phyloP scores from a whole-genome alignment of 306 rosid genomes.

The Prunus mongolica region DNA sequence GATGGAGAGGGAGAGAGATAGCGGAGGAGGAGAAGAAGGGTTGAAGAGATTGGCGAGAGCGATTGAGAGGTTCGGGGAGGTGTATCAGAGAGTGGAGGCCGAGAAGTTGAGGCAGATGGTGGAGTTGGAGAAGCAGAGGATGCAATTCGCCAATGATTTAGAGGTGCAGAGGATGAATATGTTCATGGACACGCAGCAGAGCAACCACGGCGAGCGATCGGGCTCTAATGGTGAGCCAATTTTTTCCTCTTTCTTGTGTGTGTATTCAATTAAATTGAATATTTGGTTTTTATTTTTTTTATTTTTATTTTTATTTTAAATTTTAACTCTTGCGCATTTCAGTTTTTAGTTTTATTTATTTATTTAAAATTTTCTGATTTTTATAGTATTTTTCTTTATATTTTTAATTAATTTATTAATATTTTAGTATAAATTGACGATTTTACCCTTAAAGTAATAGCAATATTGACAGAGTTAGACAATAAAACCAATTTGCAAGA shows the following conservation, averaged over 20 bases:
- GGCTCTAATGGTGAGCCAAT: slow-evolving; percentile 60
- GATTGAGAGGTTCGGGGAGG: slow-evolving; percentile 72
- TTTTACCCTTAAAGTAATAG: too few species aligned
- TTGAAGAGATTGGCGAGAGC: slow-evolving; percentile 75
- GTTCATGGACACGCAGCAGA: slow-evolving; percentile 88
- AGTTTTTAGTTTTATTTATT: too few species aligned
- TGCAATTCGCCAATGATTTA: slow-evolving; percentile 85
- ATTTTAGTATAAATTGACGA: too few species aligned
- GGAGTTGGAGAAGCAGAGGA: slow-evolving; percentile 94
- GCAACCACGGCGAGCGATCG: slow-evolving; percentile 77
- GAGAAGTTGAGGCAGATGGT: slow-evolving; percentile 88
- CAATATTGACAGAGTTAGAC: too few species aligned
- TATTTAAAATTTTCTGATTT: too few species aligned
- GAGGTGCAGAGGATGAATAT: slow-evolving; percentile 87
- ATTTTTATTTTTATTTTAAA: too few species aligned
- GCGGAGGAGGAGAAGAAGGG: slow-evolving; percentile 54
- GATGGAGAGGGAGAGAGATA: slow-evolving; percentile 48
- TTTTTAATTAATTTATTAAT: too few species aligned
- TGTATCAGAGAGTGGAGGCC: slow-evolving; percentile 80
- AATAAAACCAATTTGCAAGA: too few species aligned
- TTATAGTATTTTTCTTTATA: too few species aligned
- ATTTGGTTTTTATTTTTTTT: too few species aligned
- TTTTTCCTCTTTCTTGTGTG: not conserved
- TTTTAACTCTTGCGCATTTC: too few species aligned
- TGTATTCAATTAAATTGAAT: too few species aligned